Evolutionary conservation across 2,329 filamentous ascomycete genomes (phyloP).

Genomic region (Cercospora janseana): DNA sequence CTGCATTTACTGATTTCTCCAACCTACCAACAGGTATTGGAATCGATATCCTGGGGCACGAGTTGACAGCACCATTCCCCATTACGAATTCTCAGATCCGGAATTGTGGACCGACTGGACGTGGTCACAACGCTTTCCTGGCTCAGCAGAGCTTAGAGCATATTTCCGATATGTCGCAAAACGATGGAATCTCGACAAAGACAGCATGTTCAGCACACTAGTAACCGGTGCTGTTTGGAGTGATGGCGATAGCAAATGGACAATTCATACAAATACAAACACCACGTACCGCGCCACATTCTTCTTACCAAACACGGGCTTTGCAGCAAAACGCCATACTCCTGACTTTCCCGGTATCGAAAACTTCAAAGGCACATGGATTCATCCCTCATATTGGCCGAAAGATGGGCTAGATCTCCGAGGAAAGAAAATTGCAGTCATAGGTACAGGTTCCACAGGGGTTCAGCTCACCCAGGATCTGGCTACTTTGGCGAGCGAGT

Average conservation of each 20-base stretch:
- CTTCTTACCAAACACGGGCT: conserved; percentile 25
- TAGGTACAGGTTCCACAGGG: conserved; percentile 44
- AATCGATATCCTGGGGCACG: conserved; percentile 22
- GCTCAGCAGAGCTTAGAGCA: conserved; percentile 45
- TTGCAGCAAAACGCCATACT: conserved; percentile 39
- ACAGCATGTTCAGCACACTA: conserved; percentile 55
- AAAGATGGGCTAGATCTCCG: conserved; percentile 13
- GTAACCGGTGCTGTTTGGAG: conserved; percentile 55
- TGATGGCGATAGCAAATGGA: conserved; percentile 35
- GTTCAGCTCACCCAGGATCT: conserved; percentile 38
- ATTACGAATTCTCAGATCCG: conserved; percentile 47
- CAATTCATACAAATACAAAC: not conserved
- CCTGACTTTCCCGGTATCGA: conserved; percentile 38
- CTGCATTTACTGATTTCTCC: no score
- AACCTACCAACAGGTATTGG: conserved; percentile 15
- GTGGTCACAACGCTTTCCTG: conserved; percentile 39
- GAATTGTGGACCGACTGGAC: conserved; percentile 54
- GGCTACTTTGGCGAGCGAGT: conserved; percentile 26
- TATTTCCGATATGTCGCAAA: conserved; percentile 63
- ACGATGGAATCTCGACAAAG: conserved; percentile 55
- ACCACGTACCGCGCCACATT: not conserved
- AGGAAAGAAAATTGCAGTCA: conserved; percentile 41
- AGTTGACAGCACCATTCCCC: conserved; percentile 33
- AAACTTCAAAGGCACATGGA: conserved; percentile 39
- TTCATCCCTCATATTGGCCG: conserved; percentile 43